Percentiles rank a stretch among this genome's conserved stretches.
Conservation (phyloP, 164 flowering plant species). For the Cinnamomum chago region DNA sequence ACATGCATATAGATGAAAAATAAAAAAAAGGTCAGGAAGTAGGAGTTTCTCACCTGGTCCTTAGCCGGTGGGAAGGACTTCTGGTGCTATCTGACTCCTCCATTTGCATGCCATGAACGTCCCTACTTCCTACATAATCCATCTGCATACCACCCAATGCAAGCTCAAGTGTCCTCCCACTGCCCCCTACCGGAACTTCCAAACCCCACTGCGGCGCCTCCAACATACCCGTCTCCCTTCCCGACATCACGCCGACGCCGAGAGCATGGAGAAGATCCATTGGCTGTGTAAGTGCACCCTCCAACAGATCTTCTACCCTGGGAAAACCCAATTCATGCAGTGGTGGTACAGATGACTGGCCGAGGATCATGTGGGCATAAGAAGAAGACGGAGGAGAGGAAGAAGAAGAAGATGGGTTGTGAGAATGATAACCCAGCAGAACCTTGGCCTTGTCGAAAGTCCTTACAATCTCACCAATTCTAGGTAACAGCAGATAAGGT, state of each 20-base stretch:
- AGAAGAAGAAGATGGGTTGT: neutral
- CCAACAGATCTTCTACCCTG: constrained; percentile 8
- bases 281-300: constrained; percentile 9
- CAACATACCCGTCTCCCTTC: neutral
- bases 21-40: no score
- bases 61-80: constrained; percentile 8
- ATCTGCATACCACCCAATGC: neutral
- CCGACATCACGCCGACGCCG: neutral
- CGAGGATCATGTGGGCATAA: neutral
- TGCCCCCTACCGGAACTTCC: neutral
- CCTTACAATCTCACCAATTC: constrained; percentile 32
- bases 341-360: neutral
- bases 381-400: neutral
- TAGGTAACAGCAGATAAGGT: constrained; percentile 19
- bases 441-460: constrained; percentile 27
- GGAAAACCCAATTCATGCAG: constrained; percentile 3
- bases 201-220: neutral
- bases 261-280: constrained; percentile 10
- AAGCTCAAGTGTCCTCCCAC: neutral
- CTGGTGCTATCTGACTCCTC: constrained; percentile 14
- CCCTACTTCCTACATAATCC: neutral
- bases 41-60: neutral
- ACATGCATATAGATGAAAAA: no score
- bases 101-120: neutral
- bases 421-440: constrained; percentile 14